A percentile compares a stretch with the other conserved stretches of the same genome.
Conservation (phyloP, 139 green algal genomes). For the Auxenochlorella pyrenoidosa region DNA sequence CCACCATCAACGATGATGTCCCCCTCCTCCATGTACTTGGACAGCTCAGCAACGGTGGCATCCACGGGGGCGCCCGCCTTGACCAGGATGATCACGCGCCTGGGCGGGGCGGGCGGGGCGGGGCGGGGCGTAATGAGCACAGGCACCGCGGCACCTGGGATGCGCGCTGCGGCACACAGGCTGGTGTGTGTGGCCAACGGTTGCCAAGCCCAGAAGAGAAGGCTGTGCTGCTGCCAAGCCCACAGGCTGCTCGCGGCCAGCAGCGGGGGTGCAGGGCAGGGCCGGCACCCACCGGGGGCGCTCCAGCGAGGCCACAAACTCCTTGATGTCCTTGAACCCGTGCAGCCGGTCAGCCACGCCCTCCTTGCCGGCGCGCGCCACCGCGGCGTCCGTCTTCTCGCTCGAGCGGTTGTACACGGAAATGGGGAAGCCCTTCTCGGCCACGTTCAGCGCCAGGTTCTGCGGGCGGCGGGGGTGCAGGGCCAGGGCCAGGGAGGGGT, state of each 20-base stretch:
- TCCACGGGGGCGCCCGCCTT: slow-evolving; percentile 97
- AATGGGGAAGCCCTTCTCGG: slow-evolving; percentile 98
- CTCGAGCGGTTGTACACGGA: slow-evolving; percentile 96
- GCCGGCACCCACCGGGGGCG: slow-evolving; percentile 77
- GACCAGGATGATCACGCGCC: slow-evolving; percentile 97
- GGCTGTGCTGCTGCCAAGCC: too few relatives aligned
- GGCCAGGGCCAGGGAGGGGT: not conserved
- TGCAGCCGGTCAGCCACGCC: slow-evolving; percentile 69
- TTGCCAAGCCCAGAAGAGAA: too few relatives aligned
- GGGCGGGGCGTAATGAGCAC: not conserved
- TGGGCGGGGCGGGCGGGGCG: slow-evolving; percentile 33
- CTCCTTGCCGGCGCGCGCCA: slow-evolving; percentile 93
- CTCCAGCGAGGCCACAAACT: slow-evolving; percentile 94
- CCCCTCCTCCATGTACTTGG: slow-evolving; percentile 90
- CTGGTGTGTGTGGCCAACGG: too few relatives aligned
- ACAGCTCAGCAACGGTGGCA: slow-evolving; percentile 89
- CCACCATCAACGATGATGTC: slow-evolving; percentile 99
- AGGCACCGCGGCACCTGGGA: not conserved
- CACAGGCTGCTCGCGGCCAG: too few relatives aligned
- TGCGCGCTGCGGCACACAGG: not conserved
- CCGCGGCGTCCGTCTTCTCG: slow-evolving; percentile 95
- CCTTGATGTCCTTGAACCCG: slow-evolving; percentile 92
- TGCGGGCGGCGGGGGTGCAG: slow-evolving; percentile 56
- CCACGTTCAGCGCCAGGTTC: slow-evolving; percentile 99
- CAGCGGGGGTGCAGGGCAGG: not conserved